Evolutionary conservation across 345 rosid genomes (phyloP).

Genomic region (Citrus trifoliata): DNA sequence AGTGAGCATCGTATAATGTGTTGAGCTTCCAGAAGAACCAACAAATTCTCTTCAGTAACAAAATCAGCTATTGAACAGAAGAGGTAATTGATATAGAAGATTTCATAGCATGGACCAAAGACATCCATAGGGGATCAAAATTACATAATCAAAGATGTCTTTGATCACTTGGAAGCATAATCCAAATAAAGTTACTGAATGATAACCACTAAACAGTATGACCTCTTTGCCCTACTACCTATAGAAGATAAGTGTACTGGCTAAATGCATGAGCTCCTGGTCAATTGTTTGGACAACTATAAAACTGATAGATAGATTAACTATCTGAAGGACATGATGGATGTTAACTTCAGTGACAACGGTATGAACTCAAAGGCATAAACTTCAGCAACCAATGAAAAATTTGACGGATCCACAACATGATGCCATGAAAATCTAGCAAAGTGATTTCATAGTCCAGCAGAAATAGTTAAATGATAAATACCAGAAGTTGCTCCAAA

Average conservation of each 20-base stretch:
- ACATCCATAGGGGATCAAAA: background rate
- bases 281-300: background rate
- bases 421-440: background rate
- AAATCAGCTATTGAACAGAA: background rate
- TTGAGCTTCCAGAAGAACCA: background rate
- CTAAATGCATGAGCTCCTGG: background rate
- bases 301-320: background rate
- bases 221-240: background rate
- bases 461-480: background rate
- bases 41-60: background rate
- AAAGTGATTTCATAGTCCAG: background rate
- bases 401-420: background rate
- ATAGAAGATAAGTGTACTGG: background rate
- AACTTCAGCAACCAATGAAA: background rate
- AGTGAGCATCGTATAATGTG: background rate
- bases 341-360: background rate
- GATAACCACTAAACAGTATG: background rate
- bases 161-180: background rate
- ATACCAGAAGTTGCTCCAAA: slow-evolving; percentile 60
- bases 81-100: background rate
- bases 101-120: background rate
- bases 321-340: background rate
- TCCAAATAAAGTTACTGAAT: background rate
- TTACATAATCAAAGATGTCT: background rate
- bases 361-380: background rate